These are phyloP conservation scores for Ottelia alismoides DNA, from an alignment of 106 monocot genomes.

Conservation along the genomic window DNA sequence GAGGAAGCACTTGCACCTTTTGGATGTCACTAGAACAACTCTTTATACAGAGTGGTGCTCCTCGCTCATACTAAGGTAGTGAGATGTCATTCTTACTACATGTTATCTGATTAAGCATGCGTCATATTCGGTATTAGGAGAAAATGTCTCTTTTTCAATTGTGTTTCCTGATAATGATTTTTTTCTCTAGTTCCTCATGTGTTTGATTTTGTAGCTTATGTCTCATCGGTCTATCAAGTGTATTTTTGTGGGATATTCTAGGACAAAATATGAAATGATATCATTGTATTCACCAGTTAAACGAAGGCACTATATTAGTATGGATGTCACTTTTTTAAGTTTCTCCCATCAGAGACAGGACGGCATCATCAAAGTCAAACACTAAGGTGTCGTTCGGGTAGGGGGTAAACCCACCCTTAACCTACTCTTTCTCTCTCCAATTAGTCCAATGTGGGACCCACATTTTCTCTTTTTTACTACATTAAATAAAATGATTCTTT, in stretches of 20 bases:
- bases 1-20: not conserved
- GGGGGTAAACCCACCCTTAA: too few species aligned
- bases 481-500: too few species aligned
- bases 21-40: not conserved
- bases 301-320: not conserved
- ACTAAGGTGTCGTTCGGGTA: too few species aligned
- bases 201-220: not conserved
- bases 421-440: too few species aligned
- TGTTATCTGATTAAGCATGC: not conserved
- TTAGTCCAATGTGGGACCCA: too few species aligned
- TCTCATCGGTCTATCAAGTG: not conserved
- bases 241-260: not conserved
- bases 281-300: not conserved
- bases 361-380: too few species aligned
- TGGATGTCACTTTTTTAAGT: not conserved
- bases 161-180: not conserved
- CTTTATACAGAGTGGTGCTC: not conserved
- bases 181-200: not conserved
- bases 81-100: not conserved
- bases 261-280: not conserved
- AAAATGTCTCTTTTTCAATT: not conserved
- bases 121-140: not conserved
- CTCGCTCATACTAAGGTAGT: not conserved
- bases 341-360: too few species aligned
- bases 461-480: too few species aligned